phyloP scores from a whole-genome alignment of 345 rosid species.

The Syzygium aromaticum region DNA sequence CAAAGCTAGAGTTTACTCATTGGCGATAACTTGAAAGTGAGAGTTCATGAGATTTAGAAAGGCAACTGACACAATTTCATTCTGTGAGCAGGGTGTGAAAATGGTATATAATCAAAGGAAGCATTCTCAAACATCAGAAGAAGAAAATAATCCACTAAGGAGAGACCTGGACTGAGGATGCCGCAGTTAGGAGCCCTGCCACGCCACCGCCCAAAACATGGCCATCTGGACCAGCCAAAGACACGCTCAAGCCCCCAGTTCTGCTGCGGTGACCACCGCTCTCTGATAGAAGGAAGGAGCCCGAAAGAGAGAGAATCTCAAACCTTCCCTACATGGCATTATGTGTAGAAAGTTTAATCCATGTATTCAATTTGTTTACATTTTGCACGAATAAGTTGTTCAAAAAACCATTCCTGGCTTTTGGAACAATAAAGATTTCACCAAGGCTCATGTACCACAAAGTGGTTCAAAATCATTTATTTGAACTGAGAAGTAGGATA shows the following conservation, averaged over 20 bases:
- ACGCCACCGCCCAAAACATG: conserved; percentile 33
- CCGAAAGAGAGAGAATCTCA: conserved; percentile 27
- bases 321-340: conserved; percentile 14
- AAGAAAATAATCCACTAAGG: not conserved
- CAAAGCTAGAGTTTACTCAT: not conserved
- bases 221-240: conserved; percentile 11
- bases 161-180: conserved; percentile 3
- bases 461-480: not conserved
- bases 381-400: not conserved
- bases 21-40: not conserved
- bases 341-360: not conserved
- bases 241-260: conserved; percentile 7
- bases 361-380: not conserved
- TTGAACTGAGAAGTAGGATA: not conserved
- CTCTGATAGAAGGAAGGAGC: conserved; percentile 1
- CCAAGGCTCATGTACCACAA: not conserved
- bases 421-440: not conserved
- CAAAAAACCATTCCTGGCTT: not conserved
- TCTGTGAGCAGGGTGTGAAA: not conserved
- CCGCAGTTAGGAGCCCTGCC: conserved; percentile 23
- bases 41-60: not conserved
- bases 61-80: not conserved
- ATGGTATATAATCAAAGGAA: not conserved
- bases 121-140: not conserved
- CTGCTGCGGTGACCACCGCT: conserved; percentile 10